These are phyloP conservation scores for Hibiscus mutabilis DNA, from an alignment of 345 rosid genomes.

Conservation along the genomic window DNA sequence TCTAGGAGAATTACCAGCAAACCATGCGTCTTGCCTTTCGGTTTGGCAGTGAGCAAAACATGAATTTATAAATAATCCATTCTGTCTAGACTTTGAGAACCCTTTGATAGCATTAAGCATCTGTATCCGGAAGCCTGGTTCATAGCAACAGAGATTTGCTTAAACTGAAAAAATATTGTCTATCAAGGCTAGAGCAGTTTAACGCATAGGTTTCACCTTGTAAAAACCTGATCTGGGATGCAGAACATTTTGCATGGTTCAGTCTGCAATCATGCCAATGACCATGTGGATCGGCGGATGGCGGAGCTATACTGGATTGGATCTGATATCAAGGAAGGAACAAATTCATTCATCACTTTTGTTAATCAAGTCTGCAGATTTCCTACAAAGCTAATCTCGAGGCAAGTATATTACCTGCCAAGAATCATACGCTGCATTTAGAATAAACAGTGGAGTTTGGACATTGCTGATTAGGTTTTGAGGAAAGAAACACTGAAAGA, in stretches of 20 bases:
- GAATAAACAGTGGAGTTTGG: conserved; percentile 68
- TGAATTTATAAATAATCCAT: conserved; percentile 89
- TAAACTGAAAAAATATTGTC: not conserved
- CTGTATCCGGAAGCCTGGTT: conserved; percentile 71
- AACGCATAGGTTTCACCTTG: conserved; percentile 47
- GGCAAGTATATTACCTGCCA: conserved; percentile 77
- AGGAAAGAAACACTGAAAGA: conserved; percentile 87
- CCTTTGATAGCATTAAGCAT: conserved; percentile 61
- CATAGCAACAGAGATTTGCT: not conserved
- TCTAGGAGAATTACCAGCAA: conserved; percentile 69
- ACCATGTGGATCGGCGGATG: conserved; percentile 81
- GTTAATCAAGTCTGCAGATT: not conserved
- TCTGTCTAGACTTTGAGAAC: conserved; percentile 59
- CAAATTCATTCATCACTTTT: conserved; percentile 14
- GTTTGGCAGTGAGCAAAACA: conserved; percentile 97
- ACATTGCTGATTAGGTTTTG: conserved; percentile 69
- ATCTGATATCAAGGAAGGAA: conserved; percentile 39
- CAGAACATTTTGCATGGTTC: conserved; percentile 63
- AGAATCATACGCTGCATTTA: conserved; percentile 93
- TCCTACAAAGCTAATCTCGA: not conserved
- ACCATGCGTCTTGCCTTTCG: conserved; percentile 97
- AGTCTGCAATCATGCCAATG: conserved; percentile 76
- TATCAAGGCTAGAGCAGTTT: conserved; percentile 1
- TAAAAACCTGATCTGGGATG: conserved; percentile 55
- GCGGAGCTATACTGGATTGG: conserved; percentile 87